Evolutionary conservation across 2,329 filamentous ascomycete species (phyloP).

Genomic region (Aureobasidium sp.): DNA sequence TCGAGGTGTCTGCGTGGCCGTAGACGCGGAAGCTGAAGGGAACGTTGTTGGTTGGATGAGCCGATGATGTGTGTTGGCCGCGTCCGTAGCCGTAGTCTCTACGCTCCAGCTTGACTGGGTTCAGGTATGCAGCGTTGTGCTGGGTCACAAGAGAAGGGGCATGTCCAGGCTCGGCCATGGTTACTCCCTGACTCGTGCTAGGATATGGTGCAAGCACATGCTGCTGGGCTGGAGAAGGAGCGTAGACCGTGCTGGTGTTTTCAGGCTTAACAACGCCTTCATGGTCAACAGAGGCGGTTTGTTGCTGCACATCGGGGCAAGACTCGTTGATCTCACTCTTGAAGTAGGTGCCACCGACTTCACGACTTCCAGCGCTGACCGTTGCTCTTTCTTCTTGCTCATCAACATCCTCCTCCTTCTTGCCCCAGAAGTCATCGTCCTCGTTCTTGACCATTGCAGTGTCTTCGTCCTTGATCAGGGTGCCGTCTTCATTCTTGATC

Average conservation of each 20-base stretch:
- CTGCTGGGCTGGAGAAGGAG: background rate
- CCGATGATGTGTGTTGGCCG: background rate
- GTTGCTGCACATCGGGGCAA: background rate
- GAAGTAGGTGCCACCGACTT: background rate
- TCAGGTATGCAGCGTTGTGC: background rate
- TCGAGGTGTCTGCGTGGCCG: background rate
- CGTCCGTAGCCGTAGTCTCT: background rate
- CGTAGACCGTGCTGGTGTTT: background rate
- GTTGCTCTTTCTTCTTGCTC: background rate
- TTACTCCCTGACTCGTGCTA: background rate
- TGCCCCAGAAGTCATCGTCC: background rate
- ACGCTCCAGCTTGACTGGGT: background rate
- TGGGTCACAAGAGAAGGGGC: background rate
- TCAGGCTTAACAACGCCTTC: background rate
- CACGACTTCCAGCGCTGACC: background rate
- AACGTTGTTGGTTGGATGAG: background rate
- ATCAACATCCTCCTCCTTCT: background rate
- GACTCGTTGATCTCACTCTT: background rate
- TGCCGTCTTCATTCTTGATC: slow-evolving; percentile 10
- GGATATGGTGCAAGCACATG: background rate
- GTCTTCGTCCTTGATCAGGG: slow-evolving; percentile 3
- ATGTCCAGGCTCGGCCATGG: background rate
- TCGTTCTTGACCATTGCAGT: background rate
- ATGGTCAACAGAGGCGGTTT: background rate
- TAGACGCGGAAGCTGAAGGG: background rate